Percentiles rank a stretch among this genome's conserved stretches.
Evolutionary conservation across 73 alveolate species (phyloP).

Genomic region (Tetrahymena borealis): DNA sequence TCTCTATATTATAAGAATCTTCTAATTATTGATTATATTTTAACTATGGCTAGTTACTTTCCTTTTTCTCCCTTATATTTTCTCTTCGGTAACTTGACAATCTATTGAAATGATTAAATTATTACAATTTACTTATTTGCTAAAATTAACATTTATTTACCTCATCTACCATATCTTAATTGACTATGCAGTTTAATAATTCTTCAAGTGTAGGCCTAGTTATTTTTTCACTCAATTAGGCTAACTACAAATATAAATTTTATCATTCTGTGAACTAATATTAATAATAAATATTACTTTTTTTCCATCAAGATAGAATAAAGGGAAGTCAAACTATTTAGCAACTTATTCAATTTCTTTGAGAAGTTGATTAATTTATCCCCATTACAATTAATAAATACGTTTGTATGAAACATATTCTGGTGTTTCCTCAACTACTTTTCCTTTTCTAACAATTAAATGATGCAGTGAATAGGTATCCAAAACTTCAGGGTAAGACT

Average conservation of each 20-base stretch:
- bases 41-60: constrained; percentile 56
- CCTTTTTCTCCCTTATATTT: constrained; percentile 68
- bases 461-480: constrained; percentile 67
- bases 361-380: constrained; percentile 42
- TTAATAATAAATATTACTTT: constrained; percentile 41
- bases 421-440: constrained; percentile 48
- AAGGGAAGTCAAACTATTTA: constrained; percentile 42
- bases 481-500: constrained; percentile 62
- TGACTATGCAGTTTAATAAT: neutral
- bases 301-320: constrained; percentile 55
- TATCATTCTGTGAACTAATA: neutral
- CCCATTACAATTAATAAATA: constrained; percentile 59
- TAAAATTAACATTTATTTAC: too few species aligned
- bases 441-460: constrained; percentile 55
- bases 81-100: constrained; percentile 44
- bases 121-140: neutral
- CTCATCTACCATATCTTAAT: neutral
- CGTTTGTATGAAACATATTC: constrained; percentile 58
- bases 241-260: neutral
- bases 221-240: neutral
- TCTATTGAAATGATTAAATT: neutral
- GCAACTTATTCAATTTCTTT: constrained; percentile 45
- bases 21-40: constrained; percentile 62
- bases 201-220: neutral
- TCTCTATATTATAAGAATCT: constrained; percentile 60